Evolutionary conservation across 2,329 filamentous ascomycete species (phyloP).

Genomic region (Paracoccidioides lutzii): DNA sequence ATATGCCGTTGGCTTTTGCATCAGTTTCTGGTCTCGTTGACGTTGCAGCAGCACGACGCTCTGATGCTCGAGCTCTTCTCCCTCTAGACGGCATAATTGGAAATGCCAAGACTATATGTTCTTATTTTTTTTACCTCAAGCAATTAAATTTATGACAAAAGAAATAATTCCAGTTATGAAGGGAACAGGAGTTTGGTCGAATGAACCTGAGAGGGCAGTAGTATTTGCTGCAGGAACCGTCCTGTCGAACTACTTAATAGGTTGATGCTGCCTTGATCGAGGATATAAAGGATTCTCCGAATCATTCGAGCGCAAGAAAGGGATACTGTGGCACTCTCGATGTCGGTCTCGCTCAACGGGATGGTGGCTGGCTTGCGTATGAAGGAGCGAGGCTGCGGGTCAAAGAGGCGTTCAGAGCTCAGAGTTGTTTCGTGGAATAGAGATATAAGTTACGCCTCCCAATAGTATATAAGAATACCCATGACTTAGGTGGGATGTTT

Average conservation of each 20-base stretch:
- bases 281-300: not conserved
- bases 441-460: not conserved
- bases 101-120: not conserved
- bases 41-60: not conserved
- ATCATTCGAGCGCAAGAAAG: not conserved
- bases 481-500: not conserved
- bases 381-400: not conserved
- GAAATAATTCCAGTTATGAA: too few species aligned
- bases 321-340: not conserved
- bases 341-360: not conserved
- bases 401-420: not conserved
- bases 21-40: not conserved
- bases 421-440: not conserved
- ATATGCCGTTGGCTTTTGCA: slow-evolving; percentile 4
- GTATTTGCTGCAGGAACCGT: not conserved
- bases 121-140: not conserved
- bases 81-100: not conserved
- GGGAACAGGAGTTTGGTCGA: not conserved
- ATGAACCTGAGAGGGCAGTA: not conserved
- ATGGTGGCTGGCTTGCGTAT: not conserved
- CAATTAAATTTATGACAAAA: too few species aligned
- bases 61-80: not conserved
- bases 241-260: not conserved
- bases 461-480: not conserved
- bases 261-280: not conserved